phyloP scores from a whole-genome alignment of 2,329 filamentous ascomycete species.

The Xylogone sp. region DNA sequence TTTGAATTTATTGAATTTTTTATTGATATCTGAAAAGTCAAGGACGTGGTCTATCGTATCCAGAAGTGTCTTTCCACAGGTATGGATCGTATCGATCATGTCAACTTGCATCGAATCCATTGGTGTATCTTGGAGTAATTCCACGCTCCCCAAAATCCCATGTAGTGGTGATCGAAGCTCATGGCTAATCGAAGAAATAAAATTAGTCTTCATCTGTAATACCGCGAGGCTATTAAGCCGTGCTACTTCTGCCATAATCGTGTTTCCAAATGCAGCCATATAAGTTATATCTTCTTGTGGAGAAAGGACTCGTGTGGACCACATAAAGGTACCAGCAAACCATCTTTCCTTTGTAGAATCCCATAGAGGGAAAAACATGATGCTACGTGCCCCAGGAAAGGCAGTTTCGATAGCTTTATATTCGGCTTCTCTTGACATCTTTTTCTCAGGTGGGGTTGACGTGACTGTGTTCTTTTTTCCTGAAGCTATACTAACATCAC shows the following conservation, averaged over 20 bases:
- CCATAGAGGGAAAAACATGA: constrained; percentile 47
- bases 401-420: constrained; percentile 27
- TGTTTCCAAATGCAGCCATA: constrained; percentile 47
- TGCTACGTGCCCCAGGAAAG: constrained; percentile 41
- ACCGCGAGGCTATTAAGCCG: constrained; percentile 39
- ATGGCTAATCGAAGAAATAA: constrained; percentile 57
- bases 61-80: constrained; percentile 46
- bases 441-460: constrained; percentile 5
- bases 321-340: constrained; percentile 47
- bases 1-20: constrained; percentile 12
- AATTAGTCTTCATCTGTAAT: constrained; percentile 40
- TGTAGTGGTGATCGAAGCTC: constrained; percentile 59
- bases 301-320: constrained; percentile 42
- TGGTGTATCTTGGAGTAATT: constrained; percentile 48
- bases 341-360: constrained; percentile 41
- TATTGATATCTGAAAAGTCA: constrained; percentile 53
- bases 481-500: constrained; percentile 6
- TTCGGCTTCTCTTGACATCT: constrained; percentile 23
- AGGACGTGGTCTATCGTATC: constrained; percentile 51
- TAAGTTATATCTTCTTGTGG: constrained; percentile 46
- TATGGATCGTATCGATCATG: constrained; percentile 45
- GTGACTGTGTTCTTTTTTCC: not conserved
- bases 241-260: constrained; percentile 53
- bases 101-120: constrained; percentile 43
- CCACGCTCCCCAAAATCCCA: constrained; percentile 51